A percentile compares a stretch with the other conserved stretches of the same genome.
These are phyloP conservation scores for Lolium perenne DNA, from an alignment of 176 grass and related monocot genomes.

Conservation along the genomic window DNA sequence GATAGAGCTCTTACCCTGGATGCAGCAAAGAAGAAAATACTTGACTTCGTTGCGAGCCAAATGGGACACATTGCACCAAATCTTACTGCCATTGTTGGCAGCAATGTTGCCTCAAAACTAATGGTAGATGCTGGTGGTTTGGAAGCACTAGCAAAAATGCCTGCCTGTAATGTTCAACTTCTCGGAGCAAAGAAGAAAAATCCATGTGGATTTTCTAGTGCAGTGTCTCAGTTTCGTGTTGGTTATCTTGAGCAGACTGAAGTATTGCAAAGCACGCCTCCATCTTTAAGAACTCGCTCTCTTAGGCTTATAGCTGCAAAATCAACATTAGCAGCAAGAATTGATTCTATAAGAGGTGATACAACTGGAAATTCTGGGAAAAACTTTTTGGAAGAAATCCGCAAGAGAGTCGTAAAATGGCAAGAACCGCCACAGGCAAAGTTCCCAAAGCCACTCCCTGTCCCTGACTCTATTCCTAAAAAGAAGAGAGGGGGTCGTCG, in stretches of 20 bases:
- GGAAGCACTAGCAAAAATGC: conserved; percentile 80
- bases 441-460: conserved; percentile 76
- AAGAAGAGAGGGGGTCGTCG: conserved; percentile 77
- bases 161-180: conserved; percentile 87
- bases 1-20: conserved; percentile 76
- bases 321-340: conserved; percentile 76
- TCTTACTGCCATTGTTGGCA: conserved; percentile 82
- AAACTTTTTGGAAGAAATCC: conserved; percentile 72
- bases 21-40: conserved; percentile 82
- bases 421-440: conserved; percentile 83
- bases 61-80: conserved; percentile 88
- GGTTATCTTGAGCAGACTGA: conserved; percentile 93
- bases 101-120: conserved; percentile 77
- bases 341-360: conserved; percentile 79
- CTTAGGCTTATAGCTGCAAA: conserved; percentile 73
- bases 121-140: conserved; percentile 85
- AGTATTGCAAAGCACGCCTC: conserved; percentile 84
- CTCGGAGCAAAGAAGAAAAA: conserved; percentile 80
- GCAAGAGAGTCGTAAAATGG: conserved; percentile 86
- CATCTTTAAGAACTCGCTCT: conserved; percentile 60
- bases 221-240: conserved; percentile 65
- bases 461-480: conserved; percentile 77
- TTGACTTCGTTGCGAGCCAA: conserved; percentile 82
- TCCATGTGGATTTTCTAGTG: conserved; percentile 80
- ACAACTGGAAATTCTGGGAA: conserved; percentile 79